A percentile compares a stretch with the other conserved stretches of the same genome.
Conservation (phyloP, 2,329 filamentous ascomycete species). For the Aspergillus tamarii region DNA sequence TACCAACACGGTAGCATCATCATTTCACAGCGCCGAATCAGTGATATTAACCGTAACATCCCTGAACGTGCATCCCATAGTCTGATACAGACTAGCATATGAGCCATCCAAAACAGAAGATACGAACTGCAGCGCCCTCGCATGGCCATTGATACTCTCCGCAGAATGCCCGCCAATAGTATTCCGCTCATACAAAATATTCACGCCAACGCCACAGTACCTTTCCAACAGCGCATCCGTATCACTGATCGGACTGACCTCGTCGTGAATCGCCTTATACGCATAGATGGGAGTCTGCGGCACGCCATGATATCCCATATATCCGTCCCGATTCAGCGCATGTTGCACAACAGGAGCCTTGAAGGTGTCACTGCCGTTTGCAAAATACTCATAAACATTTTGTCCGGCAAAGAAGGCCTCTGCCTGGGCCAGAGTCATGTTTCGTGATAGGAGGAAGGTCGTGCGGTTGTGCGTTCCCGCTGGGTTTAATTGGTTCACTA, state of each 20-base stretch:
- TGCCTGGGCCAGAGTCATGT: slow-evolving; percentile 10
- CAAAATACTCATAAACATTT: slow-evolving; percentile 19
- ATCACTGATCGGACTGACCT: slow-evolving; percentile 31
- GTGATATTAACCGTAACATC: not conserved
- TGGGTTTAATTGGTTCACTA: slow-evolving; percentile 11
- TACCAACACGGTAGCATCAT: not conserved
- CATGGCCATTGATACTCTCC: slow-evolving; percentile 17
- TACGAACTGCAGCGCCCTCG: not conserved
- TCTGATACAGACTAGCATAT: not conserved
- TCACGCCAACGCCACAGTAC: slow-evolving; percentile 20
- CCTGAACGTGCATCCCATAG: not conserved
- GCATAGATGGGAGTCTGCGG: slow-evolving; percentile 22
- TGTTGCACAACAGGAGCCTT: slow-evolving; percentile 10
- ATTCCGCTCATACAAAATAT: slow-evolving; percentile 31
- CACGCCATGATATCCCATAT: slow-evolving; percentile 20
- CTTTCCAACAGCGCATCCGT: slow-evolving; percentile 30
- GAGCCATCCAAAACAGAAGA: not conserved
- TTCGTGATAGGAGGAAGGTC: slow-evolving; percentile 10
- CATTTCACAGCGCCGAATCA: not conserved
- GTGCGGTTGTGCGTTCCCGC: slow-evolving; percentile 13
- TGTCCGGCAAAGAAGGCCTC: not conserved
- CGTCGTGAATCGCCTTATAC: slow-evolving; percentile 37
- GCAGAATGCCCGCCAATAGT: slow-evolving; percentile 28
- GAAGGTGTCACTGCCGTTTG: slow-evolving; percentile 16
- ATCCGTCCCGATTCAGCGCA: slow-evolving; percentile 14